phyloP scores from a whole-genome alignment of 2,329 filamentous ascomycete genomes.

The Fusarium globosum region DNA sequence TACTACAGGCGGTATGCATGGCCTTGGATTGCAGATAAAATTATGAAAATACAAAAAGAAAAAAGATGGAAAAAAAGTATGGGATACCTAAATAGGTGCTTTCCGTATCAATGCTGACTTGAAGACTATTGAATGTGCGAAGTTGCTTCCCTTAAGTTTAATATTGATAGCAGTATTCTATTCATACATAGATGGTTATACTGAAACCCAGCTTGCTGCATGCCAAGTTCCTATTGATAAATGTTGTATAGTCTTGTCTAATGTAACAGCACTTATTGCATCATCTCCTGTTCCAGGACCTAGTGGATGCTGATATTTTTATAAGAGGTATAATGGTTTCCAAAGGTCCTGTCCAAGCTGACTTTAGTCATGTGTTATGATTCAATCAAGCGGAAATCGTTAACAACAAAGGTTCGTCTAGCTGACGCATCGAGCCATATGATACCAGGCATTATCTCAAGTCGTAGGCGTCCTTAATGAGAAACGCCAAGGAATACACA shows the following conservation, averaged over 20 bases:
- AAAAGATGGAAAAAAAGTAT: rapidly evolving
- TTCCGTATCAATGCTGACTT: background rate
- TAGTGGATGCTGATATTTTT: background rate
- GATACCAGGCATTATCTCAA: background rate
- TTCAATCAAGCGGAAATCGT: background rate
- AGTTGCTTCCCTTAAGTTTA: too few species aligned
- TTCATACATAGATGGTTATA: too few species aligned
- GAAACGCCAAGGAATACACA: background rate
- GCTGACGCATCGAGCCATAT: background rate
- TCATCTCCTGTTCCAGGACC: too few species aligned
- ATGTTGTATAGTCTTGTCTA: background rate
- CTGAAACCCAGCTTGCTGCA: background rate
- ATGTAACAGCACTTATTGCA: background rate
- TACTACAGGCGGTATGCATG: background rate
- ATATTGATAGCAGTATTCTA: background rate
- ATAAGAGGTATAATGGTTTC: background rate
- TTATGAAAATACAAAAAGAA: background rate
- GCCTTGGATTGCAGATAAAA: background rate
- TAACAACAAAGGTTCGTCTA: background rate
- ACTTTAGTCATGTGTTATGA: background rate
- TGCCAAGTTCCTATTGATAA: background rate
- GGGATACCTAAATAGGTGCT: background rate
- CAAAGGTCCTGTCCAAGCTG: too few species aligned
- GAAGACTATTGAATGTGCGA: background rate
- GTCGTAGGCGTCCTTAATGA: background rate